A percentile compares a stretch with the other conserved stretches of the same genome.
Evolutionary conservation across 345 rosid species (phyloP).

Genomic region (Brassica nigra): DNA sequence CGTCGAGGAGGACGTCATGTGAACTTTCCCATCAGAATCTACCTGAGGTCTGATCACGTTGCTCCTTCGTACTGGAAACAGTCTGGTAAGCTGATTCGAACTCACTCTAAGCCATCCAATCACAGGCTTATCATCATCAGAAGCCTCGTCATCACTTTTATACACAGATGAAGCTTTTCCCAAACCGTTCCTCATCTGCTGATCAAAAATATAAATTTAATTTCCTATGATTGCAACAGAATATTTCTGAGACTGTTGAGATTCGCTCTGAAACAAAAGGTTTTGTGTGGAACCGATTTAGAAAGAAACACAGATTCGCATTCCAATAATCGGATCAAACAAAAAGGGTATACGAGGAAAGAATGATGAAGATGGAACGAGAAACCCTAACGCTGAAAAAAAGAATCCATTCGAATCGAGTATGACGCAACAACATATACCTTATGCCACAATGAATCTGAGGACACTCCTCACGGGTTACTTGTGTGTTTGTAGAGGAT

Average conservation of each 20-base stretch:
- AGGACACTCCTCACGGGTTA: neutral
- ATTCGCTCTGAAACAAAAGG: slow-evolving; percentile 1
- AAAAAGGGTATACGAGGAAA: slow-evolving; percentile 6
- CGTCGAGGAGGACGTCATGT: neutral
- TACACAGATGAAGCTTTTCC: slow-evolving; percentile 31
- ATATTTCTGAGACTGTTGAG: neutral
- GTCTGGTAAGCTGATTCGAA: slow-evolving; percentile 26
- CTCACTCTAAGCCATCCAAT: slow-evolving; percentile 49
- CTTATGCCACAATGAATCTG: neutral
- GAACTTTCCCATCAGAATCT: slow-evolving; percentile 17
- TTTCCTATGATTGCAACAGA: neutral
- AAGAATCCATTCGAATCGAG: neutral
- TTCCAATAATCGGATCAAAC: slow-evolving; percentile 24
- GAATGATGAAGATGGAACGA: slow-evolving; percentile 11
- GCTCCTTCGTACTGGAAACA: slow-evolving; percentile 20
- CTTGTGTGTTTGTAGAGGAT: neutral
- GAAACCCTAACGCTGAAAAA: slow-evolving; percentile 38
- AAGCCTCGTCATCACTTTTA: slow-evolving; percentile 49
- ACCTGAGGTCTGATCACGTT: slow-evolving; percentile 27
- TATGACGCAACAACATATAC: neutral
- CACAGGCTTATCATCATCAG: slow-evolving; percentile 79
- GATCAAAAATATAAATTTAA: slow-evolving; percentile 18
- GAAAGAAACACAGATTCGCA: no score
- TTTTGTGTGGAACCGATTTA: neutral
- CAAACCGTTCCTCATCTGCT: slow-evolving; percentile 41